phyloP scores from a whole-genome alignment of 1,284 basidiomycete genomes.

The Mycena citricolor region DNA sequence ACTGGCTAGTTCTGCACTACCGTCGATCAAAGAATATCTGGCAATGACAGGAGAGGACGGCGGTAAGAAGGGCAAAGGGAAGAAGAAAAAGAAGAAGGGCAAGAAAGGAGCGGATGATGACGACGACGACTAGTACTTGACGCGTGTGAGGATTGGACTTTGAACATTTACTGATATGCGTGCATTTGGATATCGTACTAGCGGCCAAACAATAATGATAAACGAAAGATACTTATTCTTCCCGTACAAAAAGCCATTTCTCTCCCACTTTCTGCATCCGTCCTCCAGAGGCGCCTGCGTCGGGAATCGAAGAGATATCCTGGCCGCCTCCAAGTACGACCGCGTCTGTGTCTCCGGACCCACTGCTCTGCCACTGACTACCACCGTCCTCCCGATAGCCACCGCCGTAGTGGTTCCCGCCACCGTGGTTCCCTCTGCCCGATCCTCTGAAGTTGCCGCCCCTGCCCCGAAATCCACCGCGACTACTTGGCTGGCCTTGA shows the following conservation, averaged over 20 bases:
- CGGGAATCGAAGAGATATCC: constrained; percentile 6
- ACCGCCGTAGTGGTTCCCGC: constrained; percentile 36
- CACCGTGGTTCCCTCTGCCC: constrained; percentile 34
- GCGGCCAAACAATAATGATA: background rate
- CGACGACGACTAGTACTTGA: constrained; percentile 26
- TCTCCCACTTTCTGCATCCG: constrained; percentile 71
- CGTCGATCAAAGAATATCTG: constrained; percentile 79
- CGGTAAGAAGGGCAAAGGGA: constrained; percentile 66
- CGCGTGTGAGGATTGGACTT: too few relatives aligned
- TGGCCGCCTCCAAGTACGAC: constrained; percentile 52
- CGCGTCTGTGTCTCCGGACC: constrained; percentile 46
- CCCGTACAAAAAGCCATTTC: constrained; percentile 68
- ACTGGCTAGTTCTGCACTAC: constrained; percentile 71
- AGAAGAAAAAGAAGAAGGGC: constrained; percentile 62
- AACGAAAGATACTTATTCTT: constrained; percentile 15
- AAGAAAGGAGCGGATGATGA: constrained; percentile 31
- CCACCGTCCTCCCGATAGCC: constrained; percentile 35
- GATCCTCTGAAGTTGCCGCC: constrained; percentile 34
- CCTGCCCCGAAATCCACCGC: constrained; percentile 31
- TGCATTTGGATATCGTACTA: background rate
- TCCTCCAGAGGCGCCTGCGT: constrained; percentile 39
- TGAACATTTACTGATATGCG: background rate
- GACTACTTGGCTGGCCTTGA: constrained; percentile 10
- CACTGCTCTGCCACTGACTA: constrained; percentile 29
- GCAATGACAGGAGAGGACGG: constrained; percentile 69